These are phyloP conservation scores for Fraxinus sp. DNA, from an alignment of 305 asterid species.

Conservation along the genomic window DNA sequence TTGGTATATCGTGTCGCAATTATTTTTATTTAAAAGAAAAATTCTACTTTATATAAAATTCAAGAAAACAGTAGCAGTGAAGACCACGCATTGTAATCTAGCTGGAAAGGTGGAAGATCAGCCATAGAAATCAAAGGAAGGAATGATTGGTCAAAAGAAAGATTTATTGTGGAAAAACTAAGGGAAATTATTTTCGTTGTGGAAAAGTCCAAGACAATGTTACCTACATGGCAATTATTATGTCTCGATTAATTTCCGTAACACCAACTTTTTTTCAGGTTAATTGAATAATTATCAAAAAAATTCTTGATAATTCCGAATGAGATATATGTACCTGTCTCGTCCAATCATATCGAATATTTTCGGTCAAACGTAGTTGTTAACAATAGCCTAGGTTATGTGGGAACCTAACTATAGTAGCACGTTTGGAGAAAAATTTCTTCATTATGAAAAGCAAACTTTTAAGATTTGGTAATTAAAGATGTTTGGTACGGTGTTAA, in stretches of 20 bases:
- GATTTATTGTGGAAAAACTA: constrained; percentile 7
- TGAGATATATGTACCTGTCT: background rate
- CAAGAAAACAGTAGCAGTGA: background rate
- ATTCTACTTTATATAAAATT: background rate
- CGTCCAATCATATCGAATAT: background rate
- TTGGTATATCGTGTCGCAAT: background rate
- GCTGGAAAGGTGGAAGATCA: background rate
- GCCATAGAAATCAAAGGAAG: background rate
- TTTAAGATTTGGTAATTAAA: background rate
- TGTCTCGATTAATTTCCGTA: background rate
- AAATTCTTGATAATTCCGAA: background rate
- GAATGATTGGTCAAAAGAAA: constrained; percentile 2
- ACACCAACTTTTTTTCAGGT: background rate
- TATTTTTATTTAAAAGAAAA: background rate
- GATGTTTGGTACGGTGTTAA: background rate
- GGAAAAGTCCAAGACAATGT: background rate
- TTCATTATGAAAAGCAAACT: background rate
- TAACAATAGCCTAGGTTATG: background rate
- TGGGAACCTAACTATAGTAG: background rate
- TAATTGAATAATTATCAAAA: background rate
- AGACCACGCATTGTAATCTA: background rate
- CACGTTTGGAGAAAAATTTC: background rate
- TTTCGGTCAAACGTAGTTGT: background rate
- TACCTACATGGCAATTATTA: background rate
- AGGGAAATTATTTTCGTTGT: background rate